Evolutionary conservation across 164 flowering plant genomes (phyloP).

Genomic region (Echeveria elegans): DNA sequence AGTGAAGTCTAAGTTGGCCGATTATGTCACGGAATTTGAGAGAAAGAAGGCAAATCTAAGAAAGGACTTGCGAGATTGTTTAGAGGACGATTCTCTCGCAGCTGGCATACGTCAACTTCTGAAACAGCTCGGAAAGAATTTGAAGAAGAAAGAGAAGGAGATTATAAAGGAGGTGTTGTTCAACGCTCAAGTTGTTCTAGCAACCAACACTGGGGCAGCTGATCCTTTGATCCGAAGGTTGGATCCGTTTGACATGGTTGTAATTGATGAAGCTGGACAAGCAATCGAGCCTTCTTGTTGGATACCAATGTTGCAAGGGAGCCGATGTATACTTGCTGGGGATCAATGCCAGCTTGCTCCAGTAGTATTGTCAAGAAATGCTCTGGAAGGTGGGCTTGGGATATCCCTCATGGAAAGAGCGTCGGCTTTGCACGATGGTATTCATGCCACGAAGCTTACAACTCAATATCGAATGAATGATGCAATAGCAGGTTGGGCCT

Average conservation of each 20-base stretch:
- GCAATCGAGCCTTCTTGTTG: constrained; percentile 93
- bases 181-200: constrained; percentile 74
- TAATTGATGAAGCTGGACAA: constrained; percentile 92
- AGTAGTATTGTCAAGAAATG: constrained; percentile 70
- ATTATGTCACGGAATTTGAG: constrained; percentile 48
- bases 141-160: constrained; percentile 83
- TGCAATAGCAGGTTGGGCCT: constrained; percentile 88
- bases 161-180: constrained; percentile 62
- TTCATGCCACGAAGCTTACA: constrained; percentile 57
- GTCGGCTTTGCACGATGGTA: constrained; percentile 52
- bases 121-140: constrained; percentile 67
- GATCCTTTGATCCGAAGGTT: constrained; percentile 67
- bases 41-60: constrained; percentile 75
- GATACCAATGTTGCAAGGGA: constrained; percentile 87
- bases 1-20: constrained; percentile 55
- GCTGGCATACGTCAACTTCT: constrained; percentile 93
- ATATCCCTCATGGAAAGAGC: constrained; percentile 77
- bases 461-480: constrained; percentile 88
- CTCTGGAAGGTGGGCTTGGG: constrained; percentile 90
- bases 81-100: constrained; percentile 83
- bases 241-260: constrained; percentile 68
- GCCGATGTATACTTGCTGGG: constrained; percentile 78
- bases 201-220: constrained; percentile 86
- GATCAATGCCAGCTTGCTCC: constrained; percentile 93
- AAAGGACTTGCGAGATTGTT: constrained; percentile 64